Evolutionary conservation across 1,139 yeast species (phyloP), one percentile per base, ranked within the genome.

Genomic region (Kodamaea alishanica): DNA sequence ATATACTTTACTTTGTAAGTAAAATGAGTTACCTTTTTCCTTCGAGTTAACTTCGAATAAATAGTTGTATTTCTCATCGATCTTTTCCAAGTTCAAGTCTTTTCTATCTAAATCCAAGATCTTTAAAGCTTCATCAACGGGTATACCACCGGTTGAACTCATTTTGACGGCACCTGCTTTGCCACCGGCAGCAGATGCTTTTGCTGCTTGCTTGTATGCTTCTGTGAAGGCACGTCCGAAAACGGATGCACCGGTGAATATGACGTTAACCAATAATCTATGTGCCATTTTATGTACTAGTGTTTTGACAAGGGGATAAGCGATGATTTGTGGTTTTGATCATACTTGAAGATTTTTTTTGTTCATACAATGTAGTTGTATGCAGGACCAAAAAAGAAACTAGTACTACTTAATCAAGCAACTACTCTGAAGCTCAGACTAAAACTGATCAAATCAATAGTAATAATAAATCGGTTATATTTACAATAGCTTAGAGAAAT

Each of bases 191-290:
- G 88, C 86, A 7, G 88, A 77, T 30, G 88, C 89, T 41, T 86
- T 83, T 11, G 97, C 95, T 1, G 98, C 97, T 65, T 92, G 97
- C 55, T 84, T 84, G 72, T 90, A 92, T 0, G 98, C 97, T 60
- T 89, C 96, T n/a, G 90, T 77, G 63, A 92, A 92, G 0, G 98
- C 98, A 50, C 87, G 79, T 38, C 97, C 97, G 58, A 92, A 89
- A 32, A 92, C 97, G 47, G 88, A 83, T 8, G 97, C 95, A 41
- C 97, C 97, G 15, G 97, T 90, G 57, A 90, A 78, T 43, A 89
- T 77, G 48, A 92, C 96, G 65, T 87, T 92, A 50, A 87, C 88
- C 40, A 92, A 58, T 47, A 92, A 75, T 70, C 97, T 80, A 62
- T 90, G 96, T 48, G 98, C 97, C 97, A 71, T 71, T 41, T 37